Conservation (phyloP, 805 yeast genomes). For the Saccharomycopsis guyanensis region DNA sequence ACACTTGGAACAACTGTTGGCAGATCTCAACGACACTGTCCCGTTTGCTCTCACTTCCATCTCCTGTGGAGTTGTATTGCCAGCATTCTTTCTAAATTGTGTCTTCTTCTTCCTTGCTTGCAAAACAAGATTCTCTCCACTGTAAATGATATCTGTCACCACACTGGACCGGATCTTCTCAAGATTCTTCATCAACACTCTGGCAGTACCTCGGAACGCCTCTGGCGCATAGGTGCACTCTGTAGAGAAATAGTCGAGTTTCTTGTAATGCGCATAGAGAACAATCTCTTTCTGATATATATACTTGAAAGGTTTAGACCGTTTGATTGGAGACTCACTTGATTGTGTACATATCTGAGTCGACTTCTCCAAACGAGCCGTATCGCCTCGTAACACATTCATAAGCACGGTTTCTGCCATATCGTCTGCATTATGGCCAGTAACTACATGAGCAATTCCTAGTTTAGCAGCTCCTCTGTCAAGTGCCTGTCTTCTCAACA, state of each 20-base stretch:
- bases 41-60: constrained; percentile 55
- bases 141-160: constrained; percentile 86
- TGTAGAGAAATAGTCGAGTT: constrained; percentile 90
- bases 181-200: constrained; percentile 82
- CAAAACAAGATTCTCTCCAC: constrained; percentile 80
- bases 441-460: constrained; percentile 83
- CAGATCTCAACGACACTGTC: constrained; percentile 42
- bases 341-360: constrained; percentile 79
- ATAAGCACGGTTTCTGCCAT: constrained; percentile 97
- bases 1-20: constrained; percentile 77
- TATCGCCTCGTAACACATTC: constrained; percentile 94
- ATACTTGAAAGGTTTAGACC: constrained; percentile 94
- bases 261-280: constrained; percentile 91
- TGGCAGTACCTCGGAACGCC: constrained; percentile 95
- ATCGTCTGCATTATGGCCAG: constrained; percentile 99
- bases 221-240: constrained; percentile 99
- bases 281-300: constrained; percentile 97
- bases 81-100: constrained; percentile 28
- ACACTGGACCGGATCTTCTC: constrained; percentile 90
- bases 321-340: constrained; percentile 75
- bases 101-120: constrained; percentile 40
- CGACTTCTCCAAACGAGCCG: constrained; percentile 83
- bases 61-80: constrained; percentile 29
- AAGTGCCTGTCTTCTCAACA: constrained; percentile 88
- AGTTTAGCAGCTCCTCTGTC: constrained; percentile 91